Base-by-base conservation (phyloP, 2,329 filamentous ascomycete genomes). In the Nannizziopsis arthrosporioides region DNA sequence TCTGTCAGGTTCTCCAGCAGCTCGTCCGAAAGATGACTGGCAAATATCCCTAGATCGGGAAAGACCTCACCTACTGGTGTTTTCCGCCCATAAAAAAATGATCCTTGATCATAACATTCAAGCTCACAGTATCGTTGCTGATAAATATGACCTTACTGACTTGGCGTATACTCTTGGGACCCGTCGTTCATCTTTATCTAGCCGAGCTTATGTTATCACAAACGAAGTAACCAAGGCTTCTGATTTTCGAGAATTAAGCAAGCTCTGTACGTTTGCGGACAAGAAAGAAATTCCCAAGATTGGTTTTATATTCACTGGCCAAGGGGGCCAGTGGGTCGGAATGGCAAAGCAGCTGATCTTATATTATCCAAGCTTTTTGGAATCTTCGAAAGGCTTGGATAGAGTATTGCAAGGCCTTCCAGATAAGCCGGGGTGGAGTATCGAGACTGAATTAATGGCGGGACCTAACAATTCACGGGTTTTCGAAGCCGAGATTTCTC, bases 291-390 rank as follows among this genome's bases (percentile, higher is more conserved):
- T 6, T 6, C n/a, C 18, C 11, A 36, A 31, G 27, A 15, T 51
- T 2, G 40, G 38, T 9, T 55, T 54, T 27, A 39, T 53, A 1
- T 56, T 55, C 36, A 55, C 51, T 9, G 54, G 54, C 3, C 54
- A 56, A 30, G 53, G 53, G 7, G 49, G 51, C 10, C 51, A 55
- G 32, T 56, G 49, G 47, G 9, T 19, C 7, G 17, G 35, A 7
- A 53, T 53, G 49, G 49, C 15, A 17, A 14, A 19, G 7, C 14
- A 49, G 15, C 40, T 51, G 32, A 46, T 51, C 10, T 7, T 6
- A 18, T 12, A 12, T 9, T 22, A 11, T 11, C 42, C 42, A 9
- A 18, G 9, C 39, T 50, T 44, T 36, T 19, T 11, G 18, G 27
- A 11, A 14, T 37, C 30, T 9, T 17, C 46, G 2, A 19, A 37